Percentiles rank a stretch among this genome's conserved stretches.
These are phyloP conservation scores for Parastagonospora avenae DNA, from an alignment of 2,329 filamentous ascomycete species.

Conservation along the genomic window DNA sequence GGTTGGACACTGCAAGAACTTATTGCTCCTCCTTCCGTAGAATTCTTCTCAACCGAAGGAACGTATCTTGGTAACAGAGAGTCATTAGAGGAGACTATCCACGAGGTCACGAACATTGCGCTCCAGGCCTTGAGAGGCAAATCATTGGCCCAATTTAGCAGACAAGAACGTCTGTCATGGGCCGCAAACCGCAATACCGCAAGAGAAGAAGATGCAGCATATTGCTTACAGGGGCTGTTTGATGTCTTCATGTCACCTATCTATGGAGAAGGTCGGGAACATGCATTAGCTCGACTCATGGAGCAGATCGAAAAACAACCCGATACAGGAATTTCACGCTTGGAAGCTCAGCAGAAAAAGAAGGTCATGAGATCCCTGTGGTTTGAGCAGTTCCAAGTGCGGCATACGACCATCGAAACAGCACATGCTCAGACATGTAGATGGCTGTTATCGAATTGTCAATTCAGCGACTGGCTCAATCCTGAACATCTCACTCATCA, in stretches of 20 bases:
- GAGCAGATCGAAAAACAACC: not conserved
- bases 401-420: conserved; percentile 43
- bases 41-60: conserved; percentile 1
- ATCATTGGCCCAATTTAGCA: not conserved
- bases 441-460: conserved; percentile 46
- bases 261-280: conserved; percentile 1
- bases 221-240: conserved; percentile 1
- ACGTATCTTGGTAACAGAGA: not conserved
- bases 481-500: conserved; percentile 13
- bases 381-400: conserved; percentile 50
- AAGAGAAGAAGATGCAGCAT: conserved; percentile 5
- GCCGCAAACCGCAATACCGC: not conserved
- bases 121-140: not conserved
- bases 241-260: not conserved
- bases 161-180: not conserved
- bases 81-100: not conserved
- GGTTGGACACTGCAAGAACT: not conserved
- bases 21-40: not conserved
- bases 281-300: not conserved
- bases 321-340: not conserved
- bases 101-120: not conserved
- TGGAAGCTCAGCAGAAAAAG: not conserved
- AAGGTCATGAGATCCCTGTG: conserved; percentile 39
- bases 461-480: conserved; percentile 50
- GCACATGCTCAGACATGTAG: conserved; percentile 49